Percentiles rank a stretch among this genome's conserved stretches.
Conservation (phyloP, 441 rosid species). For the Pelargonium australe region DNA sequence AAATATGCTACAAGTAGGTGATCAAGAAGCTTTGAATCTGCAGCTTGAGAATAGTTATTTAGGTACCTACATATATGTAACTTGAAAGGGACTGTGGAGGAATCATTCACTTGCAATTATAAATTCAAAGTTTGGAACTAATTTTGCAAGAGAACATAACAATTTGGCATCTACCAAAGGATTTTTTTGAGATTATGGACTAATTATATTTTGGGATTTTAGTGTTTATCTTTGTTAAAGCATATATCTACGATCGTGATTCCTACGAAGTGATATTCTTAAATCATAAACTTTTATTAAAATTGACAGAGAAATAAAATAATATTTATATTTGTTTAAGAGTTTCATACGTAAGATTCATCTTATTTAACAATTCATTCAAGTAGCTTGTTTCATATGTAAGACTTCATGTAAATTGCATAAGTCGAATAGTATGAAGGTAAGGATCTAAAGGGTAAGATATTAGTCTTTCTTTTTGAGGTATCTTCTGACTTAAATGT, state of each 20-base stretch:
- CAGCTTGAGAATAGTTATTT: not conserved
- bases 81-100: not conserved
- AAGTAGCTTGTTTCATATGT: too few species aligned
- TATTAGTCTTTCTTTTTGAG: too few species aligned
- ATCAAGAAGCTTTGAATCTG: not conserved
- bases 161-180: slow-evolving; percentile 12
- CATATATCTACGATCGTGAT: not conserved
- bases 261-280: too few species aligned
- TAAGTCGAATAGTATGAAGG: too few species aligned
- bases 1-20: not conserved
- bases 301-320: too few species aligned
- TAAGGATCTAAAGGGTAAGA: too few species aligned
- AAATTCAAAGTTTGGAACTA: not conserved
- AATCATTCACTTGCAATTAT: slow-evolving; percentile 24
- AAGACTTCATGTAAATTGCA: too few species aligned
- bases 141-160: not conserved
- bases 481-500: too few species aligned
- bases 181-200: not conserved
- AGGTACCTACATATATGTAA: not conserved
- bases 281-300: too few species aligned
- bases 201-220: slow-evolving; percentile 6
- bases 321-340: too few species aligned
- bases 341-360: too few species aligned
- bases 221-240: slow-evolving; percentile 7
- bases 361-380: too few species aligned